A percentile compares a stretch with the other conserved stretches of the same genome.
phyloP scores from a whole-genome alignment of 352 stramenopile genomes.

The Pythium chondricola region DNA sequence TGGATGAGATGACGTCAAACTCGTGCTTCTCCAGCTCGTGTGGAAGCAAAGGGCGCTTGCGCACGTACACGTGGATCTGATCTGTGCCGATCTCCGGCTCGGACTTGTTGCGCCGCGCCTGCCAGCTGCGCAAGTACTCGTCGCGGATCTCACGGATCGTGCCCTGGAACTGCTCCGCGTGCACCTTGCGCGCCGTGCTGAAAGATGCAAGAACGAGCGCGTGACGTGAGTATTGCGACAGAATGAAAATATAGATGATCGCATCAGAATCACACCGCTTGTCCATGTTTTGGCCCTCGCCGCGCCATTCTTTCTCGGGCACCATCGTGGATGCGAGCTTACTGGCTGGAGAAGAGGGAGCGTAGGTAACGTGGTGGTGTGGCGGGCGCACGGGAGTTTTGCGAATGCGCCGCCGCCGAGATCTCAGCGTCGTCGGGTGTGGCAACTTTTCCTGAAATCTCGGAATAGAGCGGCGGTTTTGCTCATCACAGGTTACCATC shows the following conservation, averaged over 20 bases:
- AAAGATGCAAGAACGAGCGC: too few relatives aligned
- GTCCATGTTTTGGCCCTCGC: slow-evolving; percentile 64
- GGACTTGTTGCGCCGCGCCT: slow-evolving; percentile 13
- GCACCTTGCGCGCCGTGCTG: slow-evolving; percentile 66
- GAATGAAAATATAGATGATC: too few relatives aligned
- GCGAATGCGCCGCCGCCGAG: too few relatives aligned
- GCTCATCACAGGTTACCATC: too few relatives aligned
- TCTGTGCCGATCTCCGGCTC: slow-evolving; percentile 16
- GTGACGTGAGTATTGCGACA: too few relatives aligned
- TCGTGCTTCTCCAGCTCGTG: slow-evolving; percentile 83
- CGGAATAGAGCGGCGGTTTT: too few relatives aligned
- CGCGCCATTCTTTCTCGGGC: slow-evolving; percentile 54
- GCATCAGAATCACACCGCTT: slow-evolving; percentile 58
- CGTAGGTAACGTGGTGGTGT: background rate
- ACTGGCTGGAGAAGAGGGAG: background rate
- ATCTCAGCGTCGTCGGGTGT: too few relatives aligned
- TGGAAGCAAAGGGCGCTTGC: slow-evolving; percentile 82
- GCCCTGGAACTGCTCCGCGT: slow-evolving; percentile 42
- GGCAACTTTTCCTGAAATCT: too few relatives aligned
- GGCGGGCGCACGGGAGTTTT: too few relatives aligned
- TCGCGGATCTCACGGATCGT: slow-evolving; percentile 38
- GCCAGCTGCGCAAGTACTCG: slow-evolving; percentile 30
- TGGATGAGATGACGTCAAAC: slow-evolving; percentile 82
- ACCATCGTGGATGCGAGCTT: slow-evolving; percentile 35
- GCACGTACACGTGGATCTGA: slow-evolving; percentile 79